Conservation (phyloP, 2,329 filamentous ascomycete species). For the Blastomyces silverae region DNA sequence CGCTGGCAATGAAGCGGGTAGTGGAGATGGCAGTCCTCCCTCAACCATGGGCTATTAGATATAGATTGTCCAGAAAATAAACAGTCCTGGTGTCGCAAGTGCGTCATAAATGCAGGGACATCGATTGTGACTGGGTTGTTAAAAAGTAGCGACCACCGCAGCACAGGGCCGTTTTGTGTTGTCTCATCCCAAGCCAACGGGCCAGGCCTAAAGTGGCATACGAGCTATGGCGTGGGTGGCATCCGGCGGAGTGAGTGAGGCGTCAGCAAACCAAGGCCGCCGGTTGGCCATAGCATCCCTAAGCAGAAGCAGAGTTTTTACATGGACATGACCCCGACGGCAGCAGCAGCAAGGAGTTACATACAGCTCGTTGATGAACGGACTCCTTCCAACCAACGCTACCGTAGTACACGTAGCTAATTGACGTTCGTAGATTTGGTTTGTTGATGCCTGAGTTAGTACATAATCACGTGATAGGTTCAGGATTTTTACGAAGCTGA, state of each 20-base stretch:
- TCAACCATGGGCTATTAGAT: background rate
- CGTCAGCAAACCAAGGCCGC: background rate
- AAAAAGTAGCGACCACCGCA: background rate
- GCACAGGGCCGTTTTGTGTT: background rate
- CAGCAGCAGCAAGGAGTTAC: background rate
- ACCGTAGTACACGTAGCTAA: too few species aligned
- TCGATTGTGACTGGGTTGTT: background rate
- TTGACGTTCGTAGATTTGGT: too few species aligned
- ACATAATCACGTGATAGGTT: conserved; percentile 1
- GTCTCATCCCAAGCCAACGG: background rate
- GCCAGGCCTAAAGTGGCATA: background rate
- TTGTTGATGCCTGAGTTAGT: too few species aligned
- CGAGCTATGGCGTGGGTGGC: background rate
- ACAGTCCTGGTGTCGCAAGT: conserved; percentile 6
- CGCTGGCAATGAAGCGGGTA: conserved; percentile 5
- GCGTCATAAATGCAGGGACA: conserved; percentile 12
- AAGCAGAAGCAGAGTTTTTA: conserved; percentile 1
- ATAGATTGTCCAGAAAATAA: background rate
- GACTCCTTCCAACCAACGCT: too few species aligned
- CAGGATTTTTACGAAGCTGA: too few species aligned
- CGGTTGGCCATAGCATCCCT: background rate
- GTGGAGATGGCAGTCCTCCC: background rate
- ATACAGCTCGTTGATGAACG: too few species aligned
- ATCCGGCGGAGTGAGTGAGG: background rate
- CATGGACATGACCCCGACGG: background rate